Evolutionary conservation across 306 rosid species (phyloP).

Genomic region (Carpinus fangiana): DNA sequence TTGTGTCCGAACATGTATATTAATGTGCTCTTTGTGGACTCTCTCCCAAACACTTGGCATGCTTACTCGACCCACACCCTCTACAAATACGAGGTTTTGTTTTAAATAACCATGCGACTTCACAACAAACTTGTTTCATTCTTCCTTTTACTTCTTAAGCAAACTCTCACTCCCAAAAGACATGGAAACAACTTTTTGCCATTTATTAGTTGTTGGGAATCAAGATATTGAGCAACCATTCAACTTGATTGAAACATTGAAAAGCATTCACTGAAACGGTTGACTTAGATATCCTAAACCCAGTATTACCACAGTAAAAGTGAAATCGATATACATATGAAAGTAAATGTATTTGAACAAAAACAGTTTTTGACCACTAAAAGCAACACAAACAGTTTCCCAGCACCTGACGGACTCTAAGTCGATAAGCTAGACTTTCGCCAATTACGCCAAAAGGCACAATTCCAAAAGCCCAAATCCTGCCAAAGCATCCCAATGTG

Average conservation of each 20-base stretch:
- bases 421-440: too few species aligned
- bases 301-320: too few species aligned
- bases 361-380: too few species aligned
- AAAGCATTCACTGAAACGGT: background rate
- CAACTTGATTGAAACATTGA: background rate
- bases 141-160: background rate
- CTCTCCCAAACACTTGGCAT: background rate
- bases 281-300: background rate
- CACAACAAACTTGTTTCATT: background rate
- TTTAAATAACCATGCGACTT: background rate
- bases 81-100: background rate
- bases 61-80: background rate
- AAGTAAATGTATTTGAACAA: too few species aligned
- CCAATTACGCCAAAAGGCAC: slow-evolving; percentile 10
- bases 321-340: too few species aligned
- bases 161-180: background rate
- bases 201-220: background rate
- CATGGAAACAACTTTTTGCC: background rate
- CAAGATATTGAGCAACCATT: background rate
- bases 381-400: too few species aligned
- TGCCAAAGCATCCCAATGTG: slow-evolving; percentile 2
- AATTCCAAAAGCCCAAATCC: slow-evolving; percentile 17
- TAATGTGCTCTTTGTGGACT: too few species aligned
- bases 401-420: too few species aligned
- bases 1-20: too few species aligned